Base-by-base conservation (phyloP, 2,329 filamentous ascomycete genomes). In the Pseudogymnoascus verrucosus region DNA sequence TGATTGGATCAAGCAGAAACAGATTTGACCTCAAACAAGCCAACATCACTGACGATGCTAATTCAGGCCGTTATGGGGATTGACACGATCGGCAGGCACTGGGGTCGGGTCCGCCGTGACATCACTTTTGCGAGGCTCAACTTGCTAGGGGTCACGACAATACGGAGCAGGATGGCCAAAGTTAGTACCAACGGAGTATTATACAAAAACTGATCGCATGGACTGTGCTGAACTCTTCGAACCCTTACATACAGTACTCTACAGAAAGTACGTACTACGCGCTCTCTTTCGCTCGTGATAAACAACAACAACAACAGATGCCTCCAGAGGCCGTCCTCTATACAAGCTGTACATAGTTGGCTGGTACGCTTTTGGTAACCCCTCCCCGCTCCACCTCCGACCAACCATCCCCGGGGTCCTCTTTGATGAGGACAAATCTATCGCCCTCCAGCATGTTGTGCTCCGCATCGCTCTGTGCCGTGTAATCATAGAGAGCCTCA, bases 331-430 rank as follows among this genome's bases (percentile, higher is more conserved):
- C 61, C 40, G 11, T 28, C 40, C 26, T 28, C 28, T 62, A 51
- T 47, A 69, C 70, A 64, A 63, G 84, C 76, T 92, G 89, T 65
- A 98, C 84, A 78, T 98, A 99, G 75, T 91, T 96, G 39, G 93
- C 93, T 54, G 95, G 95, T 62, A 99, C 95, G 74, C 92, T 96
- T 73, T 87, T 93, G 60, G 88, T 91, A 42, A 87, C 80, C 1
- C 93, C 93, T 16, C 91, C 92, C 76, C 91, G 92, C 78, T 98
- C 95, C 16, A 99, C 95, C 78, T 98, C 95, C 28, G 88, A 91
- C 95, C 95, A 99, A 0, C 95, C 95, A 78, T 98, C 95, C 1
- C 95, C 95, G 0, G 87, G 84, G 73, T 98, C 93, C 64, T 90
- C 87, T 71, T 88, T 92, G 66, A 97, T 86, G 34, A 99, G 80